Conservation (phyloP, 768 basidiomycete genomes). For the Suillus sp. region DNA sequence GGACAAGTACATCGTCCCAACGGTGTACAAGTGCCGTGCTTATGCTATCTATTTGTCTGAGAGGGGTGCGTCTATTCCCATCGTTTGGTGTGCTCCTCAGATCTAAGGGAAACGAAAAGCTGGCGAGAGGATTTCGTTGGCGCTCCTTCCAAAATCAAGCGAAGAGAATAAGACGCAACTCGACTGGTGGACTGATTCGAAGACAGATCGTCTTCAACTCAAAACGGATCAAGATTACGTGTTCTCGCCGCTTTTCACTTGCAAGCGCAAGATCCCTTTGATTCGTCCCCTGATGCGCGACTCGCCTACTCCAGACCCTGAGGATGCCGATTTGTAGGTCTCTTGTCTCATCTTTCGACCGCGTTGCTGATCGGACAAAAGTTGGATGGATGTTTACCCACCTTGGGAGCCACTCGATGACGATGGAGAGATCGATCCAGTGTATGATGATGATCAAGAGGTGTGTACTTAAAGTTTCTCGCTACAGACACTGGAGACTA, state of each 20-base stretch:
- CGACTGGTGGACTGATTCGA: conserved; percentile 26
- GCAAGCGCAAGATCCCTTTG: conserved; percentile 22
- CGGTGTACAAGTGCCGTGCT: conserved; percentile 34
- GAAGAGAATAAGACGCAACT: conserved; percentile 16
- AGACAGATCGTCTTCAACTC: conserved; percentile 21
- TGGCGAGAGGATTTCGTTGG: conserved; percentile 28
- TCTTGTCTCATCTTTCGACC: neutral
- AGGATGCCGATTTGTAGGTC: conserved; percentile 24
- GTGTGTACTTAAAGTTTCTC: neutral
- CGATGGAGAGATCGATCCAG: conserved; percentile 26
- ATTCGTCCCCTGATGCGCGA: conserved; percentile 19
- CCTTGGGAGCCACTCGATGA: conserved; percentile 31
- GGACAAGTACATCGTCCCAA: conserved; percentile 38
- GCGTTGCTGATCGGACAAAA: conserved; percentile 6
- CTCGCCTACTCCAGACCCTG: conserved; percentile 14
- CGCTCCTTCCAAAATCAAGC: conserved; percentile 17
- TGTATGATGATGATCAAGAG: conserved; percentile 11
- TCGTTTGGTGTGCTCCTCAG: neutral
- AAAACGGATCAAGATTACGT: conserved; percentile 20
- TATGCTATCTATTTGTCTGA: conserved; percentile 35
- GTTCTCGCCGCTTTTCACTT: conserved; percentile 29
- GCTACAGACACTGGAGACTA: neutral
- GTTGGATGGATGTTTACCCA: conserved; percentile 24
- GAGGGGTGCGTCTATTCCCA: conserved; percentile 19
- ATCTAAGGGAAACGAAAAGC: conserved; percentile 16